A percentile compares a stretch with the other conserved stretches of the same genome.
phyloP scores from a whole-genome alignment of 768 basidiomycete genomes.

The Royoungia palumana region DNA sequence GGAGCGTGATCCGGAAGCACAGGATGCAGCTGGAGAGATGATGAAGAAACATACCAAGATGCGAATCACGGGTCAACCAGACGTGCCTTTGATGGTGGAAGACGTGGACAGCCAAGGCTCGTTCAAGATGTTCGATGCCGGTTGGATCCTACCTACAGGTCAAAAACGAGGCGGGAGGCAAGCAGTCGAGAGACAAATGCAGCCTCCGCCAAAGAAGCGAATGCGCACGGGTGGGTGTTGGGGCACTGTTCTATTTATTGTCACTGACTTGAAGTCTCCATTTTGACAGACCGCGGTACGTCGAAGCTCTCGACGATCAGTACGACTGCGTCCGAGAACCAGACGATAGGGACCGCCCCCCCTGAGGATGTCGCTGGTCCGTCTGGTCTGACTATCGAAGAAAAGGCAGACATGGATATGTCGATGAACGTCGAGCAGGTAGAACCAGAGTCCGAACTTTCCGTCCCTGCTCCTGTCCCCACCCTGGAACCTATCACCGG shows the following conservation, averaged over 20 bases:
- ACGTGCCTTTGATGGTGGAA: constrained; percentile 58
- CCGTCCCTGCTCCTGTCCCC: background rate
- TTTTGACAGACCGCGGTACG: constrained; percentile 31
- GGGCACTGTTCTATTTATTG: background rate
- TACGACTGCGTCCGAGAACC: constrained; percentile 46
- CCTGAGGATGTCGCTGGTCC: constrained; percentile 26
- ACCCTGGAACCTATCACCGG: constrained; percentile 1
- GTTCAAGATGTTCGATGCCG: constrained; percentile 79
- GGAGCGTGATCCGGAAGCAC: constrained; percentile 6
- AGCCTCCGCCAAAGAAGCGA: constrained; percentile 56
- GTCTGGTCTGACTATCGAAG: constrained; percentile 21
- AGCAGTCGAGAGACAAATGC: constrained; percentile 40
- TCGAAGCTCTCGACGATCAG: constrained; percentile 48
- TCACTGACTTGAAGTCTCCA: background rate
- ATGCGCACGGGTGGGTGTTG: constrained; percentile 41
- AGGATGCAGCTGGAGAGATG: constrained; percentile 13
- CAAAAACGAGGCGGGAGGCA: constrained; percentile 61
- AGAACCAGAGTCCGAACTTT: constrained; percentile 4
- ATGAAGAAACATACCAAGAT: constrained; percentile 28
- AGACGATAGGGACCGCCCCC: constrained; percentile 30
- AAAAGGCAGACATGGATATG: constrained; percentile 15
- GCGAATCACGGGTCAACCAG: constrained; percentile 29
- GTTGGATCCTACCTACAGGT: constrained; percentile 83
- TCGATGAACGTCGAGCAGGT: constrained; percentile 13
- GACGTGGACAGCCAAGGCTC: constrained; percentile 67